Evolutionary conservation across 2,329 filamentous ascomycete genomes (phyloP).

Genomic region (Gremmenia infestans): DNA sequence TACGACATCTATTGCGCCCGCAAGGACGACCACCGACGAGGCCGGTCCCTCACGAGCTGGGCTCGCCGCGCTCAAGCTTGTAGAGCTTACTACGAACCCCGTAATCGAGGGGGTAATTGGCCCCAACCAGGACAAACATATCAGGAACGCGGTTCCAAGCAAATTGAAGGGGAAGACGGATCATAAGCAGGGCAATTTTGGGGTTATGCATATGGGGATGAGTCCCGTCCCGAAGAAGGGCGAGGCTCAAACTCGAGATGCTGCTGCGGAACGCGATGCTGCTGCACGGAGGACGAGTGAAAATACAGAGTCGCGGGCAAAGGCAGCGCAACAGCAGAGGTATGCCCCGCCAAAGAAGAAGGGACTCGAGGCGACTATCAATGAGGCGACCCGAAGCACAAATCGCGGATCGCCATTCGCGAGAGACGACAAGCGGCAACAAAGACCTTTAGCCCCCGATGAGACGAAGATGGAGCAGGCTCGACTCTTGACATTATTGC

Average conservation of each 20-base stretch:
- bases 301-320: slow-evolving; percentile 53
- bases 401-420: slow-evolving; percentile 26
- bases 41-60: slow-evolving; percentile 23
- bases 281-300: slow-evolving; percentile 59
- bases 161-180: slow-evolving; percentile 57
- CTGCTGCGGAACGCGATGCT: slow-evolving; percentile 50
- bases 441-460: slow-evolving; percentile 35
- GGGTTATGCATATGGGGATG: slow-evolving; percentile 56
- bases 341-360: slow-evolving; percentile 44
- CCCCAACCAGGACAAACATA: slow-evolving; percentile 43
- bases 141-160: slow-evolving; percentile 55
- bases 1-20: slow-evolving; percentile 14
- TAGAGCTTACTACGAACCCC: slow-evolving; percentile 38
- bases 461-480: slow-evolving; percentile 57
- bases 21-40: slow-evolving; percentile 15
- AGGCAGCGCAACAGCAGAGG: slow-evolving; percentile 47
- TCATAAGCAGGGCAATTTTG: slow-evolving; percentile 54
- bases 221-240: slow-evolving; percentile 37
- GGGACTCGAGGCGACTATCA: slow-evolving; percentile 23
- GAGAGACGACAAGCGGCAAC: slow-evolving; percentile 24
- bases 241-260: slow-evolving; percentile 29
- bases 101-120: slow-evolving; percentile 27
- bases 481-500: slow-evolving; percentile 52
- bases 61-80: slow-evolving; percentile 51
- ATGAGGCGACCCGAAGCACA: slow-evolving; percentile 12